A percentile compares a stretch with the other conserved stretches of the same genome.
These are phyloP conservation scores for Podaxis pistillaris DNA, from an alignment of 768 basidiomycete species.

Conservation along the genomic window DNA sequence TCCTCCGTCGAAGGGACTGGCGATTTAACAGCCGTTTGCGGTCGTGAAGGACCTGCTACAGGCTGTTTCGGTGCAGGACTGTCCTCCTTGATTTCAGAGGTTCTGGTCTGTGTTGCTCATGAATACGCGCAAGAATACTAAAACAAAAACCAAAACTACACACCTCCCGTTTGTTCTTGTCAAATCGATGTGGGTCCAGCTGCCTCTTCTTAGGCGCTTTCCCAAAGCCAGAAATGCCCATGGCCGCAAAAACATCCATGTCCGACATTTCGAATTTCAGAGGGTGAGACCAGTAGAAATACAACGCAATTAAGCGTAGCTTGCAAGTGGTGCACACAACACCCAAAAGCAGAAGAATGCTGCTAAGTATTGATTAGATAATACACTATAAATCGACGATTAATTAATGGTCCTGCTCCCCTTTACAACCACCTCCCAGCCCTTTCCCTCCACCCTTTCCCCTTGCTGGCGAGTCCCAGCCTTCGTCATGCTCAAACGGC, in stretches of 20 bases:
- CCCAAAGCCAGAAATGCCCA: constrained; percentile 86
- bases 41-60: constrained; percentile 8
- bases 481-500: constrained; percentile 52
- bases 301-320: background rate
- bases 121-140: constrained; percentile 8
- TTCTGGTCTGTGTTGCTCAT: constrained; percentile 10
- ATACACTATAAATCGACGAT: constrained; percentile 12
- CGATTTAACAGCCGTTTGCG: background rate
- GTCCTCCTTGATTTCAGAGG: constrained; percentile 1
- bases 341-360: background rate
- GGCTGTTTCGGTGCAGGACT: constrained; percentile 20
- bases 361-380: constrained; percentile 12
- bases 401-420: constrained; percentile 19
- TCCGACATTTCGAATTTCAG: constrained; percentile 34
- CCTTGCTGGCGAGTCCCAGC: background rate
- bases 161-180: constrained; percentile 66
- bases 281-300: background rate
- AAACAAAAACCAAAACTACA: constrained; percentile 13
- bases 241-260: constrained; percentile 72
- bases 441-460: constrained; percentile 16
- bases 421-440: constrained; percentile 18
- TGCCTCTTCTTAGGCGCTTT: constrained; percentile 65
- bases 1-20: constrained; percentile 6
- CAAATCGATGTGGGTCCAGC: constrained; percentile 76
- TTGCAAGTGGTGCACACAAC: background rate